Percentiles rank a stretch among this genome's conserved stretches.
Evolutionary conservation across 1,284 basidiomycete species (phyloP).

Genomic region (Trichosporon sp.): DNA sequence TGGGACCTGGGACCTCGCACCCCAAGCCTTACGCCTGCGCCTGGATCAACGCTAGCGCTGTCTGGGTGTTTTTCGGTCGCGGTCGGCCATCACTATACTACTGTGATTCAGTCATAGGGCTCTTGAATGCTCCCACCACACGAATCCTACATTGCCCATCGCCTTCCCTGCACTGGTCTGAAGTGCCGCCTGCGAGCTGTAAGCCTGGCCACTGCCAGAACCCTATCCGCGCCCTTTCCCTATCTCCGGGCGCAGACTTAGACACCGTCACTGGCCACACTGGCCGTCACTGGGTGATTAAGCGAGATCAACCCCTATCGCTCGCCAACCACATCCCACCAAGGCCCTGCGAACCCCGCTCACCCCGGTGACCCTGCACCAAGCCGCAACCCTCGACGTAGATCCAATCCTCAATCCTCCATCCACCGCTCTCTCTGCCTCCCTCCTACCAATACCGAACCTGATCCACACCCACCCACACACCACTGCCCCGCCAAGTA

Average conservation of each 20-base stretch:
- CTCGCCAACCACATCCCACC: slow-evolving; percentile 11
- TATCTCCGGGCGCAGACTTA: neutral
- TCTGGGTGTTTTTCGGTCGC: neutral
- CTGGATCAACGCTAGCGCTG: neutral
- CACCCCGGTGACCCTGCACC: neutral
- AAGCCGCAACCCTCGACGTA: neutral
- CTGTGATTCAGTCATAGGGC: neutral
- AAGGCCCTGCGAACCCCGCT: neutral
- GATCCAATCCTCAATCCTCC: slow-evolving; percentile 3
- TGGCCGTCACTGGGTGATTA: neutral
- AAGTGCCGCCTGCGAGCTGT: neutral
- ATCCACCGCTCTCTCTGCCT: neutral
- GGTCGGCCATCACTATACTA: neutral
- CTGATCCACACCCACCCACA: neutral
- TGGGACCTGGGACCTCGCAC: too few species aligned
- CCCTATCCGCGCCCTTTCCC: slow-evolving; percentile 10
- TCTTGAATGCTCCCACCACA: neutral
- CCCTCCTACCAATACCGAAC: neutral
- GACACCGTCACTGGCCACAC: neutral
- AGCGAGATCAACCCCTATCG: slow-evolving; percentile 15
- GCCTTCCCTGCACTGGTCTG: neutral
- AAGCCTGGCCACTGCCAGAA: neutral
- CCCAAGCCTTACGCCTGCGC: neutral
- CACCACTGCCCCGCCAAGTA: neutral
- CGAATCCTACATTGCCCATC: neutral